phyloP scores from a whole-genome alignment of 768 basidiomycete genomes.

The Cantharellus anzutake region DNA sequence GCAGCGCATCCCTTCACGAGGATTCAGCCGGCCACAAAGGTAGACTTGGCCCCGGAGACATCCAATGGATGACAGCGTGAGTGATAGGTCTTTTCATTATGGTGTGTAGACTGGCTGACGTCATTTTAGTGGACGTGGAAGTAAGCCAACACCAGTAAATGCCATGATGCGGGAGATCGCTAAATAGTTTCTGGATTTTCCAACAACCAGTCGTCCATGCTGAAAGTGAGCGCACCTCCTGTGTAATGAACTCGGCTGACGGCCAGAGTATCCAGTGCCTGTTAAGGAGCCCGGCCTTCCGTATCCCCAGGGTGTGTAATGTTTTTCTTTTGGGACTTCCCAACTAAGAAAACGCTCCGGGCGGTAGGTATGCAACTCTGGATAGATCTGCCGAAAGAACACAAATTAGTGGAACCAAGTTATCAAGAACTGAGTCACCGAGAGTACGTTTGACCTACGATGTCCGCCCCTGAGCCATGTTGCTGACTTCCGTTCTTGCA shows the following conservation, averaged over 20 bases:
- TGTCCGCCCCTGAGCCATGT: background rate
- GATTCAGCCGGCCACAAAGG: slow-evolving; percentile 66
- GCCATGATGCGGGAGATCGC: background rate
- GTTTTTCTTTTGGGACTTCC: background rate
- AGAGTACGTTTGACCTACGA: slow-evolving; percentile 23
- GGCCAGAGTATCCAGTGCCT: slow-evolving; percentile 40
- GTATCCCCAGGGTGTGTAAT: slow-evolving; percentile 29
- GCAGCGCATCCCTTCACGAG: slow-evolving; percentile 46
- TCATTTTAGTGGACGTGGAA: slow-evolving; percentile 32
- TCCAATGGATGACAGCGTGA: slow-evolving; percentile 71
- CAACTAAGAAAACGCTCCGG: background rate
- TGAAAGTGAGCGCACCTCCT: background rate
- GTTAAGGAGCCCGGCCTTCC: slow-evolving; percentile 44
- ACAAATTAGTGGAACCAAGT: slow-evolving; percentile 69
- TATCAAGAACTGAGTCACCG: slow-evolving; percentile 63
- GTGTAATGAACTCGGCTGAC: background rate
- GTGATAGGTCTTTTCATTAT: background rate
- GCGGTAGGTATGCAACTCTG: slow-evolving; percentile 61
- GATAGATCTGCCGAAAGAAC: slow-evolving; percentile 27
- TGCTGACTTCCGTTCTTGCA: background rate
- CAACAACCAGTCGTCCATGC: background rate
- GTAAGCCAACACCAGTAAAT: slow-evolving; percentile 14
- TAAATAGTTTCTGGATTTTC: background rate
- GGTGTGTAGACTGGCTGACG: background rate
- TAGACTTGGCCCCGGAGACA: slow-evolving; percentile 43